Conservation (phyloP, 805 yeast species). For the Hanseniaspora guilliermondii region DNA sequence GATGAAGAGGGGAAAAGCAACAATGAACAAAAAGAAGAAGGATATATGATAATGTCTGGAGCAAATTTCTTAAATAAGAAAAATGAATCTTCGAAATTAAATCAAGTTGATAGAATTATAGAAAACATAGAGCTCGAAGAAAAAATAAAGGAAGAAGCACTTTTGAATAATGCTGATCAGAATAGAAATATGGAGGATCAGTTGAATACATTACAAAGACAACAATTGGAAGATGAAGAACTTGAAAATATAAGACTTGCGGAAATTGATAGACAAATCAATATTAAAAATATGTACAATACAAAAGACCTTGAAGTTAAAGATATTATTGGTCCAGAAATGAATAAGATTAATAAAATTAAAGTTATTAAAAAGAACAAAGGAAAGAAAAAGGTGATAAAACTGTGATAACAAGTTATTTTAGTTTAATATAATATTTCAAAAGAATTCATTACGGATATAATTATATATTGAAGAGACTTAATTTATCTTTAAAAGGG, state of each 20-base stretch:
- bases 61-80: background rate
- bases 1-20: conserved; percentile 2
- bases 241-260: background rate
- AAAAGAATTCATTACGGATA: background rate
- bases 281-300: background rate
- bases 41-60: background rate
- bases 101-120: background rate
- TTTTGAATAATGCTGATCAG: background rate
- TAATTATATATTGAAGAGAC: background rate
- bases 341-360: background rate
- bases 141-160: background rate
- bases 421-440: background rate
- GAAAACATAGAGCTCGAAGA: conserved; percentile 4
- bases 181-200: conserved; percentile 1
- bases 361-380: background rate
- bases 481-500: too few species aligned
- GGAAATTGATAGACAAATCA: background rate
- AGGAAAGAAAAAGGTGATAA: conserved; percentile 3
- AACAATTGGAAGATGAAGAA: conserved; percentile 9
- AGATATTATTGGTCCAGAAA: background rate
- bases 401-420: background rate
- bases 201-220: background rate
- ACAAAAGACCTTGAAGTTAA: background rate
- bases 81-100: background rate
- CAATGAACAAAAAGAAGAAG: conserved; percentile 11